Evolutionary conservation across 2,329 filamentous ascomycete species (phyloP), one percentile per base, ranked within the genome.

Genomic region (Penicillium frequentans): DNA sequence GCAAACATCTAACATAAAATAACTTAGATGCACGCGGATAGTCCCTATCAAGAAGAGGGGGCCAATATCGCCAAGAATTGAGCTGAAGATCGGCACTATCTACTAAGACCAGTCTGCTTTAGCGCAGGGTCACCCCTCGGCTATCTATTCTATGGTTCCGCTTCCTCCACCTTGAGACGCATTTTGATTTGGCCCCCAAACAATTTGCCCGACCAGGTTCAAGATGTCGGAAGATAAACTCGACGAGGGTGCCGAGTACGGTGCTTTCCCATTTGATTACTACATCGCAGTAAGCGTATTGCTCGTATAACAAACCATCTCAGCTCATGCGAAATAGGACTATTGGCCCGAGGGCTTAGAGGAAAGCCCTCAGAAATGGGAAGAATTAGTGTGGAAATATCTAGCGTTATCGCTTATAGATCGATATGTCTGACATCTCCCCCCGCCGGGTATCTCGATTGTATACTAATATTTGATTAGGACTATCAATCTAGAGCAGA

Each of bases 331-430:
- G 27, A 49, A 49, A 49, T 49, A 49, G 46, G 46, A 49, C 29
- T n/a, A 49, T 49, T 49, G 27, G 46, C 46, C 21, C 11, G 46
- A 33, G 46, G 46, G 46, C 46, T 49, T 49, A 24, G 46, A 33
- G 27, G 26, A 49, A 49, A 49, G 46, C 46, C 46, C 46, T 49
- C 27, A 49, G 46, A 49, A 49, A 49, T 49, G 46, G 46, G 46
- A 49, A 49, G n/a, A 49, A 49, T 35, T 49, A 35, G 46, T 49
- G 29, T 49, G 46, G 46, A 49, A 49, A 49, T 49, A 49, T 49
- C 46, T 33, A 49, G 46, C 46, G 46, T 49, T 49, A 35, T 49
- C 46, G 46, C 46, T 49, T 49, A 49, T 49, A 49, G 46, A 49
- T 49, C 46, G 46, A 49, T 49, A 49, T 49, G n/a, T 49, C 46